Base-by-base conservation (phyloP, 2,329 filamentous ascomycete genomes). In the Harringtonia aguacate region DNA sequence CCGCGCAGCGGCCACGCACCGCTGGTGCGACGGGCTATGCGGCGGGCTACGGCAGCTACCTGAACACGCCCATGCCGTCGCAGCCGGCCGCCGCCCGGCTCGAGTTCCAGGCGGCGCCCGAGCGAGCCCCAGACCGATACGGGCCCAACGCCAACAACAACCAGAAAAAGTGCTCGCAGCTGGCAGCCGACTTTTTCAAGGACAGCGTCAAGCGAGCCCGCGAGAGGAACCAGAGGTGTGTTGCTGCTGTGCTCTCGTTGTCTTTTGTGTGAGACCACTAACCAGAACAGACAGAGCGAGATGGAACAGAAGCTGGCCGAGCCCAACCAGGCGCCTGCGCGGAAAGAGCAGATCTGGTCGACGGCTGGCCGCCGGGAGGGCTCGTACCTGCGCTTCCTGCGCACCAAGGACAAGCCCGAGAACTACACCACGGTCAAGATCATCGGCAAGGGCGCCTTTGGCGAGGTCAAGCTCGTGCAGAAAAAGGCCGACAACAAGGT, bases 371-470 rank as follows among this genome's bases (percentile, higher is more conserved):
- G 85, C 57, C 87, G 89, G 56, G 90, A 97, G 63, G 87, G 86
- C 41, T 86, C 88, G 56, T 97, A 95, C 64, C 72, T 98, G 50
- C 86, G 90, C 33, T 95, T 97, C 70, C 70, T 97, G 56, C 81
- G 90, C 45, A 95, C 90, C 46, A 90, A 87, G 64, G 89, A 97
- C 61, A 84, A 83, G 63, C 88, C 90, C 12, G 81, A 90, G 54
- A 97, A 97, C 68, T 98, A 97, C 72, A 79, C 81, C 51, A 97
- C 90, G 2, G 75, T 97, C 65, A 97, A 97, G 73, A 90, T 97
- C 55, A 98, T 98, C 55, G 92, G 92, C 59, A 98, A 98, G 73
- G 92, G 92, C 65, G 92, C 92, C 14, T 98, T 98, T 58, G 92
- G 92, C 61, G 92, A 98, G 65, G 92, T 98, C 56, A 94, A 95